Evolutionary conservation across 23 red algal genomes (phyloP), one percentile per base, ranked within the genome.

Genomic region (Agarophyton chilense): DNA sequence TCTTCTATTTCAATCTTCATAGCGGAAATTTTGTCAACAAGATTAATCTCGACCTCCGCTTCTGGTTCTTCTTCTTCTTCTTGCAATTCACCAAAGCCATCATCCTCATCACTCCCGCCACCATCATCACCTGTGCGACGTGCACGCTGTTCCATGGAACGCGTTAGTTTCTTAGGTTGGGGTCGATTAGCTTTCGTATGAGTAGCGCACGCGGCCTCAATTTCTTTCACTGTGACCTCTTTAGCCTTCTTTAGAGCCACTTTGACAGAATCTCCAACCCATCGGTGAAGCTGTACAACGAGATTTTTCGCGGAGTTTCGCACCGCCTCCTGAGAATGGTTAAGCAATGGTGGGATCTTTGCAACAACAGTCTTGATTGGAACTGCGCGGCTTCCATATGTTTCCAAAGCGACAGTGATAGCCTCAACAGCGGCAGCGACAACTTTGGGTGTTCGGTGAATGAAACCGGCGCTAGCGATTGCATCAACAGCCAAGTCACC

Each of bases 391-490:
- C 32, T 84, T 53, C 92, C 92, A 82, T 92, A 91, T 32, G 62
- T 84, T 44, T 65, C 87, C 0, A 98, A 16, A 75, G 91, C 92
- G 34, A 87, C 32, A 10, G 83, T 74, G 38, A 98, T 50, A 0
- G 79, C 58, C 18, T 95, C 96, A 0, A 95, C 60, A 45, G 87
- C 83, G 9, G 92, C 81, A 65, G 89, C 88, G 12, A 95, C 90
- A n/a, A 98, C 93, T 62, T 98, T 98, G 38, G 96, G 96, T 14
- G 89, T 91, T 24, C 84, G 80, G 64, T 95, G 82, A 9, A 34
- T 77, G 54, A 95, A 98, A 28, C 92, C 92, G 35, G 45, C 95
- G 5, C 29, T 88, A 6, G 73, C 50, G 9, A 98, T 36, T 1
- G 52, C 92, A 38, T 90, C 88, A 22, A 95, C 67, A 9, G 83